These are phyloP conservation scores for Achlya hypogyna DNA, from an alignment of 352 stramenopile species.

Conservation along the genomic window DNA sequence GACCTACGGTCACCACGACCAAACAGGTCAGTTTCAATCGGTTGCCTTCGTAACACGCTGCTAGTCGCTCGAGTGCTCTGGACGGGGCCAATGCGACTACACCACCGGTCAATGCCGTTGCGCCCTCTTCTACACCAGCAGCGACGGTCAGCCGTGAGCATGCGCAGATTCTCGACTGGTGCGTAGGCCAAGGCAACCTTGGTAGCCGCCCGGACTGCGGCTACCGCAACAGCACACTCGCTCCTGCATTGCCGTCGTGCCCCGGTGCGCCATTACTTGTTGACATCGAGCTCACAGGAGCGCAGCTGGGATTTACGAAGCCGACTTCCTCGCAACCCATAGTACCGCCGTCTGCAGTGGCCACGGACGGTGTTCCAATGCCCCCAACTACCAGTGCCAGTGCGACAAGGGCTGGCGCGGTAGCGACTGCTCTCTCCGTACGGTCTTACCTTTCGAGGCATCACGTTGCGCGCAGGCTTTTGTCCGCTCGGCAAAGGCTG, in stretches of 20 bases:
- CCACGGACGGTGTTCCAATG: constrained; percentile 40
- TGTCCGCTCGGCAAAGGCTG: constrained; percentile 52
- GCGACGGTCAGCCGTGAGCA: constrained; percentile 32
- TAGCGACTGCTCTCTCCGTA: constrained; percentile 44
- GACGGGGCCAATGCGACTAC: constrained; percentile 43
- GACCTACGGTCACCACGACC: constrained; percentile 34
- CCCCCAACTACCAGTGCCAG: constrained; percentile 37
- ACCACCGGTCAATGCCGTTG: constrained; percentile 42
- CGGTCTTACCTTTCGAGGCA: not conserved
- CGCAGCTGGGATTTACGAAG: not conserved
- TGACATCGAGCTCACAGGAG: too few relatives aligned
- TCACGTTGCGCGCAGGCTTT: not conserved
- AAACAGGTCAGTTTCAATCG: constrained; percentile 38
- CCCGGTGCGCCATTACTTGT: constrained; percentile 23
- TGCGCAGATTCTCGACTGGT: constrained; percentile 19
- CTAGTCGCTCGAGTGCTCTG: constrained; percentile 57
- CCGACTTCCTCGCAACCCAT: constrained; percentile 20
- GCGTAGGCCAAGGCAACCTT: constrained; percentile 20
- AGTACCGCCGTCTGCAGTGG: constrained; percentile 43
- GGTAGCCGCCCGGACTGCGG: constrained; percentile 27
- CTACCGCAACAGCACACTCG: constrained; percentile 26
- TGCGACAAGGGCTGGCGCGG: constrained; percentile 44
- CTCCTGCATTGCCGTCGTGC: constrained; percentile 33
- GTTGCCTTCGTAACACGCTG: not conserved
- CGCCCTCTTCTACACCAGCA: constrained; percentile 36